Evolutionary conservation across 2,329 filamentous ascomycete genomes (phyloP).

Genomic region (Fusarium bactridioides): DNA sequence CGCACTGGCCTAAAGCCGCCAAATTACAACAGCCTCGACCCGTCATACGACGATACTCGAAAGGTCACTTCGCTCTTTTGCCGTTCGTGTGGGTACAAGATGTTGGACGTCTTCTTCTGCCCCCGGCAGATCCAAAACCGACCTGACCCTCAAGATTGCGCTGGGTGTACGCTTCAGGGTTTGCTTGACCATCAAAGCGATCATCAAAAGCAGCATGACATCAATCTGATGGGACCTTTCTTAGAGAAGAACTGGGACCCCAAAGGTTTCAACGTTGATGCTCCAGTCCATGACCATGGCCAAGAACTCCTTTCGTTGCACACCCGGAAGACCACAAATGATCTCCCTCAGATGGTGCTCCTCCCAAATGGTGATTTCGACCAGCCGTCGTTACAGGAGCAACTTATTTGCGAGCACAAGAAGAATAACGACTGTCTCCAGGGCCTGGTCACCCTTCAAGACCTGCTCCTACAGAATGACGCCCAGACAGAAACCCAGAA

Average conservation of each 20-base stretch:
- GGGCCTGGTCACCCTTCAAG: constrained; percentile 38
- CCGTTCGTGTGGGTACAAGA: constrained; percentile 47
- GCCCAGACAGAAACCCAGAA: neutral
- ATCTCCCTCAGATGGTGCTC: neutral
- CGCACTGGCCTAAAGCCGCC: constrained; percentile 36
- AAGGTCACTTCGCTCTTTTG: constrained; percentile 37
- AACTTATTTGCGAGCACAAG: constrained; percentile 42
- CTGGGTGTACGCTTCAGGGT: constrained; percentile 43
- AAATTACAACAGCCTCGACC: neutral
- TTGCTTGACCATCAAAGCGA: constrained; percentile 44
- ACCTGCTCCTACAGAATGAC: neutral
- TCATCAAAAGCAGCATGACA: constrained; percentile 39
- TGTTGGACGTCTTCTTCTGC: constrained; percentile 44
- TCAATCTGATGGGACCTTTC: constrained; percentile 26
- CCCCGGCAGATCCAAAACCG: neutral
- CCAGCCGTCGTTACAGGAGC: neutral
- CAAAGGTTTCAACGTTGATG: constrained; percentile 43
- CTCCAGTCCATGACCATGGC: constrained; percentile 38
- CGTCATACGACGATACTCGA: neutral
- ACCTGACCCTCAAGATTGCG: constrained; percentile 34
- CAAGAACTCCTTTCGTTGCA: constrained; percentile 33
- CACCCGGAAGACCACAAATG: constrained; percentile 18
- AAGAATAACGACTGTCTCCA: constrained; percentile 42
- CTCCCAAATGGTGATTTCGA: constrained; percentile 19
- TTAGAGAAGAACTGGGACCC: constrained; percentile 40